phyloP scores from a whole-genome alignment of 495 filamentous ascomycete genomes.

The Talaromyces wortmannii region DNA sequence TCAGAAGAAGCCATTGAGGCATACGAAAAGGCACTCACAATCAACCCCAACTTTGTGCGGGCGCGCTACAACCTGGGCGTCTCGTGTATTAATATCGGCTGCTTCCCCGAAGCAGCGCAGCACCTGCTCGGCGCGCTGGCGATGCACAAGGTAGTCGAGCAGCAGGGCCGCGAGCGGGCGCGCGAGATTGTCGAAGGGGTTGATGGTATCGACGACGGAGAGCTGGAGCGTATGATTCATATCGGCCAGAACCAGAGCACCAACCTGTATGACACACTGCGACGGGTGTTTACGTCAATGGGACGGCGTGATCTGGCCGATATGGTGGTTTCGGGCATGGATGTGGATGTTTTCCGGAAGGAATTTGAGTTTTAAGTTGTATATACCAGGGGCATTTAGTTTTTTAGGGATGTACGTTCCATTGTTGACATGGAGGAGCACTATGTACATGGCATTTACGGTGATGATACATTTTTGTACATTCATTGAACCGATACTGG shows the following conservation, averaged over 20 bases:
- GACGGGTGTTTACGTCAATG: constrained; percentile 94
- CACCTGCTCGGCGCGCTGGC: constrained; percentile 87
- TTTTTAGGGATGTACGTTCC: no score
- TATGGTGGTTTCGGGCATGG: constrained; percentile 78
- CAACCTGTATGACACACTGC: constrained; percentile 87
- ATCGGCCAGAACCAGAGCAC: constrained; percentile 86
- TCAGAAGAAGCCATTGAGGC: constrained; percentile 94
- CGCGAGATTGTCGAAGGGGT: constrained; percentile 68
- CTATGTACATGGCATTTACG: no score
- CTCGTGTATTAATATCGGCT: constrained; percentile 94
- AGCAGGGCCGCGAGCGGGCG: constrained; percentile 74
- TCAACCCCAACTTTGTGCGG: constrained; percentile 92
- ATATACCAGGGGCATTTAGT: not conserved
- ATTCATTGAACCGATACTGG: no score
- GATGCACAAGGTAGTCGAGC: constrained; percentile 96
- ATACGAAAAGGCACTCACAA: constrained; percentile 83
- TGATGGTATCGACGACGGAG: constrained; percentile 51
- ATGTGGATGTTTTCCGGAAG: constrained; percentile 80
- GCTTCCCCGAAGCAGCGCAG: constrained; percentile 84
- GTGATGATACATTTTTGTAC: no score
- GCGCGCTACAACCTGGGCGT: constrained; percentile 97
- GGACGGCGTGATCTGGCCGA: constrained; percentile 80
- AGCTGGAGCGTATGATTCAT: constrained; percentile 71
- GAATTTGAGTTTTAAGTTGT: constrained; percentile 63
- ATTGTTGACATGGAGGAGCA: no score